Evolutionary conservation across 352 stramenopile genomes (phyloP).

Genomic region (Saprolegnia parasitica): DNA sequence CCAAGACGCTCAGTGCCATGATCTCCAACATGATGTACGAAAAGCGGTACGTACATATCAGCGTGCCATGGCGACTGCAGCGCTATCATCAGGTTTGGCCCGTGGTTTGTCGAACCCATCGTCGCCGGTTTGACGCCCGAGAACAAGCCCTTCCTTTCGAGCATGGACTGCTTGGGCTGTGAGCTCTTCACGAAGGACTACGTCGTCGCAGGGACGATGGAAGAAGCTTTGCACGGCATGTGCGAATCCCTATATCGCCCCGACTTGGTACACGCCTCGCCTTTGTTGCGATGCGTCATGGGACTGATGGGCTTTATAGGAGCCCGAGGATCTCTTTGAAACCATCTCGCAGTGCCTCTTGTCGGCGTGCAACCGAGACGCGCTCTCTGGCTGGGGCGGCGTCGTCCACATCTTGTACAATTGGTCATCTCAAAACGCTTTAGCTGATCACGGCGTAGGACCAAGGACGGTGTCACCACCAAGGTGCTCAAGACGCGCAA

Average conservation of each 20-base stretch:
- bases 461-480: constrained; percentile 72
- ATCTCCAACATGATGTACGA: constrained; percentile 97
- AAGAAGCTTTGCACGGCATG: constrained; percentile 97
- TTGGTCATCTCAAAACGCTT: not conserved
- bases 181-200: constrained; percentile 96
- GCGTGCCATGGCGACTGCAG: not conserved
- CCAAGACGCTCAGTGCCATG: constrained; percentile 94
- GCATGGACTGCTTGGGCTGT: constrained; percentile 98
- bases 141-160: constrained; percentile 95
- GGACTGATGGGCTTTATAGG: constrained; percentile 35
- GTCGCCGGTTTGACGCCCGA: constrained; percentile 95
- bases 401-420: constrained; percentile 97
- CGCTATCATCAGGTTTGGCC: constrained; percentile 83
- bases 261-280: constrained; percentile 72
- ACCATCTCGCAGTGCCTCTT: constrained; percentile 97
- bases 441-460: constrained; percentile 31
- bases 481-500: constrained; percentile 79
- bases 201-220: constrained; percentile 96
- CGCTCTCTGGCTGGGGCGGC: constrained; percentile 96
- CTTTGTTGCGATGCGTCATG: not conserved
- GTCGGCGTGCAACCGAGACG: constrained; percentile 97
- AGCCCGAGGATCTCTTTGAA: constrained; percentile 96
- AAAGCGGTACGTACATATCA: constrained; percentile 69
- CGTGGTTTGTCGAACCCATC: constrained; percentile 98
- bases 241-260: constrained; percentile 98